These are phyloP conservation scores for Circinella minor DNA, from an alignment of 371 early-diverging fungal species.

Conservation along the genomic window DNA sequence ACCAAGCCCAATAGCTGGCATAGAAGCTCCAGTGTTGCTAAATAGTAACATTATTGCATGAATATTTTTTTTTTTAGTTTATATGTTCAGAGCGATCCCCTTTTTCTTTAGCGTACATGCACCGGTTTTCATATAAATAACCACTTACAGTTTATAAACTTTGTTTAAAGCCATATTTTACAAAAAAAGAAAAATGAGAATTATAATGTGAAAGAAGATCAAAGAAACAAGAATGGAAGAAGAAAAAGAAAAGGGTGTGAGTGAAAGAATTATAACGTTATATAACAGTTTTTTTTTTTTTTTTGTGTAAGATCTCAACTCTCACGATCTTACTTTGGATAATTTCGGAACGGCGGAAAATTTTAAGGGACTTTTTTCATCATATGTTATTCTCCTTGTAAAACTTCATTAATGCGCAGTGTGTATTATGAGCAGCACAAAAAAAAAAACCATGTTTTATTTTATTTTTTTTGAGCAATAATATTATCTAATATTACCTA, in stretches of 20 bases:
- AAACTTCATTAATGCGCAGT: background rate
- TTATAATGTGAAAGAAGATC: background rate
- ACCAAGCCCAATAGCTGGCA: constrained; percentile 53
- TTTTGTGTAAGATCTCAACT: background rate
- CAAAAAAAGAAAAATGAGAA: background rate
- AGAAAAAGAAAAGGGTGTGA: constrained; percentile 10
- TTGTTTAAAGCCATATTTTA: constrained; percentile 17
- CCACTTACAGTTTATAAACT: constrained; percentile 21
- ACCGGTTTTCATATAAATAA: background rate
- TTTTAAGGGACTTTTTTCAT: background rate
- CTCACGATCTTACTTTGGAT: background rate
- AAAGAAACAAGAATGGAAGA: background rate
- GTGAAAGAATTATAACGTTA: too few relatives aligned
- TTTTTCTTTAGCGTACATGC: too few relatives aligned
- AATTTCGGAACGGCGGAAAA: background rate
- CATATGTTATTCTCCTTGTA: background rate
- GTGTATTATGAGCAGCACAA: background rate
- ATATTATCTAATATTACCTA: background rate
- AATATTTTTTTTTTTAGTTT: too few relatives aligned
- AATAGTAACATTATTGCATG: too few relatives aligned
- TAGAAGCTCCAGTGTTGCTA: constrained; percentile 49
- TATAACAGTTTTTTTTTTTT: too few relatives aligned
- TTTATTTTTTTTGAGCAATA: background rate
- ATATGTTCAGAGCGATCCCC: too few relatives aligned
- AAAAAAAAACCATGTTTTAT: background rate